Evolutionary conservation across 1,284 basidiomycete species (phyloP), one percentile per base, ranked within the genome.

Genomic region (Sphagnurus paluster): DNA sequence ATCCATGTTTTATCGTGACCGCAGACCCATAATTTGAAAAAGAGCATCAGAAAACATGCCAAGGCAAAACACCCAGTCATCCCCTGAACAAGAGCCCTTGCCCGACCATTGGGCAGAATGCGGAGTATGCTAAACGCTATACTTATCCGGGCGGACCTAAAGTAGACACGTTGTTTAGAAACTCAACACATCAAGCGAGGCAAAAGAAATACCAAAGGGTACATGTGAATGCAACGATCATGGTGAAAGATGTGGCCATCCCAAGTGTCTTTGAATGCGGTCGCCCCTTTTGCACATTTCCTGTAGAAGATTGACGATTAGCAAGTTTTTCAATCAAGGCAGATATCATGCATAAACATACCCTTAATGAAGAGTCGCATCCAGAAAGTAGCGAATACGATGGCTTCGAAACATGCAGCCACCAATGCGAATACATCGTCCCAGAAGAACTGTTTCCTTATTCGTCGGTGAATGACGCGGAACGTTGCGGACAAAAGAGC

Each of bases 101-200:
- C 39, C 24, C 40, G 20, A 32, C 46, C 43, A 5, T 35, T 32
- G 2, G 46, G 51, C 2, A 53, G 34, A 7, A 55, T 38, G 26
- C 54, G 36, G 9, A 50, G 32, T 13, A 55, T 50, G 35, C 54
- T 50, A 28, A 48, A 55, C 20, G 46, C 48, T 11, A 55, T 55
- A 25, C 54, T 55, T 32, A 50, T 42, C 13, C 54, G 44, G 6
- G 48, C 52, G 10, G 54, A 17, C 54, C 54, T 55, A 35, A 16
- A 29, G 9, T 2, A 21, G 3, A 25, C 24, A 43, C 30, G n/a
- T 24, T 14, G 4, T 14, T 3, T 9, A 42, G 25, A 14, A 14
- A 14, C 16, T n/a, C 13, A 14, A 8, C n/a, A 2, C 38, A 32
- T 32, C 13, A 32, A n/a, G 17, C 11, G n/a, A 25, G 16, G 5